Evolutionary conservation across 768 basidiomycete genomes (phyloP), one percentile per base, ranked within the genome.

Genomic region (Xanthoconium purpureum): DNA sequence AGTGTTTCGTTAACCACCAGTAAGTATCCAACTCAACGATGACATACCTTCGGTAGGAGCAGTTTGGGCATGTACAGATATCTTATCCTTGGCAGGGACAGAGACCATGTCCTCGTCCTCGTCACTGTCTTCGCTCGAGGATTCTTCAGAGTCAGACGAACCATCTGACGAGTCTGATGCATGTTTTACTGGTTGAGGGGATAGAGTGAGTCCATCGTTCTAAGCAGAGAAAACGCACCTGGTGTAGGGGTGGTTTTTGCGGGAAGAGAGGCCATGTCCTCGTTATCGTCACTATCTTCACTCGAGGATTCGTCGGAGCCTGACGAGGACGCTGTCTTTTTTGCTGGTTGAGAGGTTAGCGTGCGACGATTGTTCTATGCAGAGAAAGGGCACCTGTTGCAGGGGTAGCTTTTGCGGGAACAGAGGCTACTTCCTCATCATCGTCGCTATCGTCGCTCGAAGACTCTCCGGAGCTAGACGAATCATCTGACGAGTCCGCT

Each of bases 391-490:
- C 11, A 62, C 60, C 76, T 57, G 74, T 72, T 20, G 72, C 67
- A 55, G 74, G 66, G 40, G 74, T 64, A 15, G 74, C 71, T 53
- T 84, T 81, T 28, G 71, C 77, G 82, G 87, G 52, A 1, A 28
- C 2, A 20, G 49, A 10, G 14, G 24, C n/a, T n/a, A 39, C 46
- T 20, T 37, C 9, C 29, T 54, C 8, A 6, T 59, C 48, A 17
- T 12, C 15, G 44, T 30, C 29, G 14, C 28, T 18, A 28, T 48
- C 47, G 11, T 39, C 38, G 36, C 35, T 33, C 2, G 50, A 59
- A 24, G 54, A 55, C 28, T 52, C 56, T 13, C 53, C 47, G 0
- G 17, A 32, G 11, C 10, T 24, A 14, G 33, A 42, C 3, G 54
- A 54, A 44, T 45, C 32, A 37, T 44, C 46, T 24, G 46, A 54